Conservation (phyloP, 495 filamentous ascomycete genomes). For the Hyaloscypha bicolor region DNA sequence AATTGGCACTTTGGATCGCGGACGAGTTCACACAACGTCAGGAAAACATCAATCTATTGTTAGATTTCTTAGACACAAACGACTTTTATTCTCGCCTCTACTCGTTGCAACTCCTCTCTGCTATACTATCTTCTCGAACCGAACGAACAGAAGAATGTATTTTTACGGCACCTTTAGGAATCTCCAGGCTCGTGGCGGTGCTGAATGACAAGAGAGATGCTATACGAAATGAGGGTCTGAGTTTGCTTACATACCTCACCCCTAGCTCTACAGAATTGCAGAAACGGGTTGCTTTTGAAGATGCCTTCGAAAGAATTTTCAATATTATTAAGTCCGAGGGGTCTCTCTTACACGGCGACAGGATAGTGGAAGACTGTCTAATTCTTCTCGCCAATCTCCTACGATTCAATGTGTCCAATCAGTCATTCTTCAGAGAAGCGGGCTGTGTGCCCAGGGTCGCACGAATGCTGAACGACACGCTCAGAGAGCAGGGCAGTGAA, state of each 20-base stretch:
- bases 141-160: conserved; percentile 97
- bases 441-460: conserved; percentile 77
- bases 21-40: conserved; percentile 98
- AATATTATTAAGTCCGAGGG: conserved; percentile 81
- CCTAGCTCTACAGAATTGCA: conserved; percentile 67
- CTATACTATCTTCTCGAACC: conserved; percentile 82
- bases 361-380: conserved; percentile 92
- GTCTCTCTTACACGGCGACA: conserved; percentile 79
- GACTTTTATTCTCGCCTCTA: conserved; percentile 96
- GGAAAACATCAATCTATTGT: conserved; percentile 92
- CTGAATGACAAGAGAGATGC: conserved; percentile 88
- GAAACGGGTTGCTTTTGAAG: conserved; percentile 93
- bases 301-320: conserved; percentile 87
- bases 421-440: conserved; percentile 91
- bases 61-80: conserved; percentile 82
- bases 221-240: conserved; percentile 73
- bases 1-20: conserved; percentile 94
- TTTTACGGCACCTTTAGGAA: conserved; percentile 82
- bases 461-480: conserved; percentile 66
- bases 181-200: conserved; percentile 79
- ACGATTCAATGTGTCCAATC: conserved; percentile 87
- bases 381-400: conserved; percentile 89
- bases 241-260: conserved; percentile 53
- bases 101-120: conserved; percentile 84
- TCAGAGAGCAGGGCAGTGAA: conserved; percentile 55